Percentiles rank a stretch among this genome's conserved stretches.
These are phyloP conservation scores for Solanum hybrid DNA, from an alignment of 305 asterid genomes.

Conservation along the genomic window DNA sequence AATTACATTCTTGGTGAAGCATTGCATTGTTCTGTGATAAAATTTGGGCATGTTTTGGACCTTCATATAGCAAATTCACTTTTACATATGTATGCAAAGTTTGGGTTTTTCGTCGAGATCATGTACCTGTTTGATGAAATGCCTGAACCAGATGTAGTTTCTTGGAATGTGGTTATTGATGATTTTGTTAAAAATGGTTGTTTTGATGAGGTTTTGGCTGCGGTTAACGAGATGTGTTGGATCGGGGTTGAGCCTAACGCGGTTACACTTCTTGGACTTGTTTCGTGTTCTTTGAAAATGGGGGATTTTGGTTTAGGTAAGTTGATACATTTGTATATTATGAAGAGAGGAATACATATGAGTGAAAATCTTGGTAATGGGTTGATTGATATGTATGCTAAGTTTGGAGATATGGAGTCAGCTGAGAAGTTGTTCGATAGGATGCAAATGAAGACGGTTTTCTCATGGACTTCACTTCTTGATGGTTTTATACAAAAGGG, in stretches of 20 bases:
- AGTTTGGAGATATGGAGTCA: slow-evolving; percentile 17
- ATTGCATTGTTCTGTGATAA: slow-evolving; percentile 6
- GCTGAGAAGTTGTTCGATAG: slow-evolving; percentile 11
- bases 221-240: not conserved
- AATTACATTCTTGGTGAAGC: not conserved
- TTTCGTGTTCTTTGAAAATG: slow-evolving; percentile 5
- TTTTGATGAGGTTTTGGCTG: slow-evolving; percentile 3
- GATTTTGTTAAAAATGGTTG: not conserved
- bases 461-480: slow-evolving; percentile 22
- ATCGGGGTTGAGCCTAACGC: not conserved
- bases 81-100: slow-evolving; percentile 10
- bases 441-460: not conserved
- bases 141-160: slow-evolving; percentile 17
- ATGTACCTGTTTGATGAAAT: slow-evolving; percentile 11
- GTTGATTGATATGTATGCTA: slow-evolving; percentile 17
- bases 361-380: slow-evolving; percentile 12
- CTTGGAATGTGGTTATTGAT: slow-evolving; percentile 15
- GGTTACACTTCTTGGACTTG: slow-evolving; percentile 5
- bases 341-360: not conserved
- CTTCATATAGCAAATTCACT: slow-evolving; percentile 16
- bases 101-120: not conserved
- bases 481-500: slow-evolving; percentile 14
- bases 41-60: slow-evolving; percentile 10
- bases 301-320: slow-evolving; percentile 1
- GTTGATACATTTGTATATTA: slow-evolving; percentile 5